Evolutionary conservation across 192 early-diverging fungal genomes (phyloP), one percentile per base, ranked within the genome.

Genomic region (Coemansia sp.): DNA sequence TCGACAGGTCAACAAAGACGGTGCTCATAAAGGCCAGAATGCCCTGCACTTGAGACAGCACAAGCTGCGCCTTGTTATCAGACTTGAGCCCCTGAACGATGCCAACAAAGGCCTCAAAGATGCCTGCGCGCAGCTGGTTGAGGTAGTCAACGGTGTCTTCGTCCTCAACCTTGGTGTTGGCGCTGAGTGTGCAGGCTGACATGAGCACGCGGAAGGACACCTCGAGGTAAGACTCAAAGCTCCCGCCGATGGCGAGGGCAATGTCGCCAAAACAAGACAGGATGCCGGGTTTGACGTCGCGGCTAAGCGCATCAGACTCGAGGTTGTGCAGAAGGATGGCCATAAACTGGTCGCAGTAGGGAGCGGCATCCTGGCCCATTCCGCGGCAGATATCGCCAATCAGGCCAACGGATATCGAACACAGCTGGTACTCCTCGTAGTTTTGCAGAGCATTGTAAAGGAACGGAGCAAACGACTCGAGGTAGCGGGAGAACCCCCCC

Each of bases 351-450:
- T 89, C 84, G 73, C 90, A 95, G 75, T 91, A 96, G n/a, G 85
- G 82, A 4, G 85, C 68, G 38, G 81, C 76, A 18, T 89, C 83
- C 19, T 54, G 67, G 52, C 88, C 88, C 44, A 98, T 78, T 10
- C 88, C 83, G 38, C 98, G 90, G 82, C 91, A 94, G 64, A 98
- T 91, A 81, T 99, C 98, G 18, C 96, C 96, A 62, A 98, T 92
- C 27, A 97, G 67, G n/a, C 98, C 98, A 11, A 99, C 87, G 4
- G 95, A 91, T 62, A 98, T 95, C 12, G 87, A 82, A 72, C 94
- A 95, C 55, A 98, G 80, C 74, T 95, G 90, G 72, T 93, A 84
- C 67, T 98, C 95, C 67, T 93, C 88, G 48, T 90, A 87, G 82
- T 95, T 94, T 63, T 90, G 86, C 37, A 99, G 79, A 0, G 92